A percentile compares a stretch with the other conserved stretches of the same genome.
These are phyloP conservation scores for Meira nashicola DNA, from an alignment of 1,284 basidiomycete genomes.

Conservation along the genomic window DNA sequence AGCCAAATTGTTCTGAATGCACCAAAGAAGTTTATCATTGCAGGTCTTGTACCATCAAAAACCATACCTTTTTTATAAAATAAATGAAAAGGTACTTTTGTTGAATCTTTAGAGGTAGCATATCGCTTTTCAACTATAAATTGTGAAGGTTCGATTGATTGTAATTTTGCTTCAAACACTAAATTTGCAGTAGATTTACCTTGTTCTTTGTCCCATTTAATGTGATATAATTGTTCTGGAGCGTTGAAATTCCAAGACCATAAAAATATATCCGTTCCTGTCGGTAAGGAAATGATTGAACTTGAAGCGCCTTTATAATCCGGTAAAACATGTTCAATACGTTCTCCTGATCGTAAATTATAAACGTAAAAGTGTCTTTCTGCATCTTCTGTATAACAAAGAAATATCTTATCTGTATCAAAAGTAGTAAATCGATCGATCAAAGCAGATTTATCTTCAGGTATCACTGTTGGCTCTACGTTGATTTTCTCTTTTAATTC, in stretches of 20 bases:
- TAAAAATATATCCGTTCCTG: conserved; percentile 66
- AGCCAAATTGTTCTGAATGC: conserved; percentile 62
- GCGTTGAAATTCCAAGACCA: conserved; percentile 68
- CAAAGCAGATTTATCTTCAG: conserved; percentile 65
- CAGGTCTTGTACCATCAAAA: conserved; percentile 71
- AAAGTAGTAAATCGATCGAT: conserved; percentile 61
- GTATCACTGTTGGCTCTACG: conserved; percentile 60
- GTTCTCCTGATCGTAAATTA: conserved; percentile 60
- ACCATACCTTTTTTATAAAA: conserved; percentile 69
- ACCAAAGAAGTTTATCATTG: conserved; percentile 68
- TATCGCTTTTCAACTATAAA: conserved; percentile 67
- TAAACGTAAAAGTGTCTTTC: conserved; percentile 76
- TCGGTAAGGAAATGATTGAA: conserved; percentile 59
- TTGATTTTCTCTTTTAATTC: background rate
- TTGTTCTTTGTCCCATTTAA: conserved; percentile 49
- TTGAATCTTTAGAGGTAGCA: conserved; percentile 69
- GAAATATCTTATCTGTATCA: conserved; percentile 62
- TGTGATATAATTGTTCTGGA: conserved; percentile 61
- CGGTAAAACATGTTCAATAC: conserved; percentile 61
- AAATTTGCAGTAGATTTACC: conserved; percentile 11
- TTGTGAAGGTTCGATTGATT: conserved; percentile 66
- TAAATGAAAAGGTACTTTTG: conserved; percentile 71
- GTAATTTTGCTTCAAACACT: conserved; percentile 22
- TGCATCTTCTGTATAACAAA: conserved; percentile 72
- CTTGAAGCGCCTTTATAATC: conserved; percentile 68